Percentiles rank a stretch among this genome's conserved stretches.
Conservation (phyloP, 176 grass and related monocot species). For the Tillandsia leiboldiana region DNA sequence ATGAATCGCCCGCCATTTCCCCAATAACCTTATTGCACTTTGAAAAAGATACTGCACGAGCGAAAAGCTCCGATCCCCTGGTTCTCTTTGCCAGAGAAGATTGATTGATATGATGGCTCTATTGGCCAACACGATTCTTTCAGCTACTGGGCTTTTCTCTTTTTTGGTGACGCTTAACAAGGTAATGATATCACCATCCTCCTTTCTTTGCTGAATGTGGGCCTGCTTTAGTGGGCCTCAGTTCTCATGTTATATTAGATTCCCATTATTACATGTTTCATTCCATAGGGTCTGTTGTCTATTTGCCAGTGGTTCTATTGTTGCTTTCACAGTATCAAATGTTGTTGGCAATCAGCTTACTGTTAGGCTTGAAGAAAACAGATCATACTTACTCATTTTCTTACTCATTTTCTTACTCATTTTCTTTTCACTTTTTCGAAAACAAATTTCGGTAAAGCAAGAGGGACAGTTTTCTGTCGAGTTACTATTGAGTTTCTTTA, state of each 20-base stretch:
- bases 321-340: neutral
- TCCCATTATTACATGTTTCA: neutral
- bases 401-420: neutral
- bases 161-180: conserved; percentile 13
- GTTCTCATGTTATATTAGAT: neutral
- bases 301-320: neutral
- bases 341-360: neutral
- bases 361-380: neutral
- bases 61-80: conserved; percentile 12
- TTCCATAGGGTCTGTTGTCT: neutral
- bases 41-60: conserved; percentile 24
- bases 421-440: conserved; percentile 2
- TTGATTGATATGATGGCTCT: conserved; percentile 13
- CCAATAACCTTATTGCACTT: neutral
- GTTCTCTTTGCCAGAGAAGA: conserved; percentile 17
- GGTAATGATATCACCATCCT: neutral
- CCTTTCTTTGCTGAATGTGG: conserved; percentile 1
- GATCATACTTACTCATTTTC: too few relatives aligned
- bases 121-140: neutral
- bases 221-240: neutral
- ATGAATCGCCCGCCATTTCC: conserved; percentile 18
- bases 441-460: too few relatives aligned
- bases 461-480: too few relatives aligned
- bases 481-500: too few relatives aligned
- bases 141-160: neutral